These are phyloP conservation scores for Leishmania martiniquensis DNA, from an alignment of 208 protist genomes.

Conservation along the genomic window DNA sequence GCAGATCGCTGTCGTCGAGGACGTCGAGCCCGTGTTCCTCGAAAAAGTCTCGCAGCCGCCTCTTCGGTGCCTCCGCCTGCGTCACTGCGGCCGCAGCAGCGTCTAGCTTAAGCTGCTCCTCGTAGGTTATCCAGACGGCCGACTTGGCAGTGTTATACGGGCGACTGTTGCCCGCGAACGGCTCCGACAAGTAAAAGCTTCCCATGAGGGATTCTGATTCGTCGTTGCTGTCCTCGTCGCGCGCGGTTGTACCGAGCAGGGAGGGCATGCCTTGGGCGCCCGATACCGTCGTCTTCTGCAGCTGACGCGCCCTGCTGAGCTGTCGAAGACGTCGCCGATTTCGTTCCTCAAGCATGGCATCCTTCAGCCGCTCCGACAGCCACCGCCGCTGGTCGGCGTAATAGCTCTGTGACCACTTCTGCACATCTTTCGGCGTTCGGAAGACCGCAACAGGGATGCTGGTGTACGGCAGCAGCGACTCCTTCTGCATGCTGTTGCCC, in stretches of 20 bases:
- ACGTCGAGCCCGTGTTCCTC: constrained; percentile 59
- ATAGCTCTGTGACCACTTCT: constrained; percentile 65
- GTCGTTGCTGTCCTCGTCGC: constrained; percentile 28
- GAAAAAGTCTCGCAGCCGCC: constrained; percentile 68
- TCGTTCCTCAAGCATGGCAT: constrained; percentile 47
- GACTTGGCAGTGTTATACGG: background rate
- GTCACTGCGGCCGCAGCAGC: constrained; percentile 15
- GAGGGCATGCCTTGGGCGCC: background rate
- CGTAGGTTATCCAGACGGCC: background rate
- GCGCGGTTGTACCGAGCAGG: background rate
- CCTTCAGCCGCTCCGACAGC: constrained; percentile 58
- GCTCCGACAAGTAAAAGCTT: constrained; percentile 8
- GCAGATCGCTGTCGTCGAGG: constrained; percentile 37
- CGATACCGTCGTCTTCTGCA: background rate
- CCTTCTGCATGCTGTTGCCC: constrained; percentile 49
- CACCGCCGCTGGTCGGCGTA: constrained; percentile 69
- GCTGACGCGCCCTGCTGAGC: constrained; percentile 4
- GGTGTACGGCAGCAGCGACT: constrained; percentile 63
- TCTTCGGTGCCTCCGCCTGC: constrained; percentile 21
- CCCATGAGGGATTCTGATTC: constrained; percentile 19
- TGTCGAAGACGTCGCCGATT: constrained; percentile 27
- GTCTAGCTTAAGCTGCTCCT: constrained; percentile 16
- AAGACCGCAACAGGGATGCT: constrained; percentile 73
- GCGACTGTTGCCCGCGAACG: background rate
- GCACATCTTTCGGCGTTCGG: constrained; percentile 46